Conservation (phyloP, 2,329 filamentous ascomycete genomes). For the Aureobasidium sp. region DNA sequence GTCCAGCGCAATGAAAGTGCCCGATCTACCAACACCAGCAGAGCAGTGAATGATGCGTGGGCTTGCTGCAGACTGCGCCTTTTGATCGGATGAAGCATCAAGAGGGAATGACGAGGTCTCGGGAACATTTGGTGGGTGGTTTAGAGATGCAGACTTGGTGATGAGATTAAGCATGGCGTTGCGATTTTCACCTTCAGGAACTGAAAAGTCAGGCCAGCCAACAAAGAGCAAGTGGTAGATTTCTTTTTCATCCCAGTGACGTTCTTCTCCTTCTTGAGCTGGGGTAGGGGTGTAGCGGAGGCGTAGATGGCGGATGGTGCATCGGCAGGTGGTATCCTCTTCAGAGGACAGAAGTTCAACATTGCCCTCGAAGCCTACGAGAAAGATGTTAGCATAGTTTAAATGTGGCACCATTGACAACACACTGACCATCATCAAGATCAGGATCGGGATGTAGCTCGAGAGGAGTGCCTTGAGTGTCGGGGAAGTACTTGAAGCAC, state of each 20-base stretch:
- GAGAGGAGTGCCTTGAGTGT: slow-evolving; percentile 30
- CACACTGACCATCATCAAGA: slow-evolving; percentile 21
- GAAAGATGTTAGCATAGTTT: background rate
- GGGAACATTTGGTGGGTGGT: slow-evolving; percentile 36
- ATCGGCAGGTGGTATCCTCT: slow-evolving; percentile 52
- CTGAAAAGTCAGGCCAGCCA: slow-evolving; percentile 84
- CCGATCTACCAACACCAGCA: slow-evolving; percentile 87
- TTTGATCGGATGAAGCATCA: background rate
- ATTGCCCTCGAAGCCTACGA: slow-evolving; percentile 53
- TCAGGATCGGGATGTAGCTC: slow-evolving; percentile 23
- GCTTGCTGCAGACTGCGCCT: slow-evolving; percentile 37
- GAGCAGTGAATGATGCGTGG: slow-evolving; percentile 69
- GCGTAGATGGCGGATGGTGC: slow-evolving; percentile 66
- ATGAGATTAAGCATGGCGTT: slow-evolving; percentile 64
- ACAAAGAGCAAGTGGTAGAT: slow-evolving; percentile 83
- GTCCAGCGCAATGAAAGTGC: slow-evolving; percentile 95
- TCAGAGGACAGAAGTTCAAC: slow-evolving; percentile 54
- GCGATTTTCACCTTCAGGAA: slow-evolving; percentile 63
- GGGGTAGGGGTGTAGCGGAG: slow-evolving; percentile 32
- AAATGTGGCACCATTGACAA: background rate
- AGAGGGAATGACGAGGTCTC: background rate
- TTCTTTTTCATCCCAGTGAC: slow-evolving; percentile 48
- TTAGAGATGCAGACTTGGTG: slow-evolving; percentile 55
- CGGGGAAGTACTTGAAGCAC: slow-evolving; percentile 82
- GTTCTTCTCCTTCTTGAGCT: slow-evolving; percentile 30